Percentiles rank a stretch among this genome's conserved stretches.
Conservation (phyloP, 1,284 basidiomycete genomes). For the Cutaneotrichosporon mucoides region DNA sequence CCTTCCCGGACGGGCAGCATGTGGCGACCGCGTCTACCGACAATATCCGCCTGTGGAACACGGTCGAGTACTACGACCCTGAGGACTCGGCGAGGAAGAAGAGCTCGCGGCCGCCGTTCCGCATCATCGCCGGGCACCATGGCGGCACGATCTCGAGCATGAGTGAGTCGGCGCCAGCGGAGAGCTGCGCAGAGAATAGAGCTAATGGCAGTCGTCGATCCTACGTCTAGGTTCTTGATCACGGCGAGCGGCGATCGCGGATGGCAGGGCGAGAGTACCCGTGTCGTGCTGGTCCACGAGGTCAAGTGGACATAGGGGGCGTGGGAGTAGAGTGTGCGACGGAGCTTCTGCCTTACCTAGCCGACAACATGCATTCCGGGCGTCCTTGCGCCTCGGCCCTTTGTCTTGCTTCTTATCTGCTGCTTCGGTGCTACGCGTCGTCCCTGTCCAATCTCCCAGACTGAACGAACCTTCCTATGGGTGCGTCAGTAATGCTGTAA, state of each 20-base stretch:
- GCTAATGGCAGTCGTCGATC: slow-evolving; percentile 68
- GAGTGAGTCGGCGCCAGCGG: slow-evolving; percentile 55
- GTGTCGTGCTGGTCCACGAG: slow-evolving; percentile 84
- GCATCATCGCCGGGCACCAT: slow-evolving; percentile 94
- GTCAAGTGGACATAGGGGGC: slow-evolving; percentile 55
- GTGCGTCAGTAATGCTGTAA: too few relatives aligned
- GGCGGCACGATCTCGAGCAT: slow-evolving; percentile 88
- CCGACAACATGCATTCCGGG: too few relatives aligned
- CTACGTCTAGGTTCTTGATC: slow-evolving; percentile 76
- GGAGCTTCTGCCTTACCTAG: too few relatives aligned
- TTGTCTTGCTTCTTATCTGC: too few relatives aligned
- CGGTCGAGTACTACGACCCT: slow-evolving; percentile 65
- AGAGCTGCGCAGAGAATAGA: not conserved
- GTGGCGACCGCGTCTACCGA: slow-evolving; percentile 88
- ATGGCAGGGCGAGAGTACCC: slow-evolving; percentile 83
- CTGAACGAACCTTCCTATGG: too few relatives aligned
- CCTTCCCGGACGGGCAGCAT: slow-evolving; percentile 85
- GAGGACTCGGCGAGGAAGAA: slow-evolving; percentile 58
- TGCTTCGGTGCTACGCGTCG: too few relatives aligned
- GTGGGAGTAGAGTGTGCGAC: too few relatives aligned
- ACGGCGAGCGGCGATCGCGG: slow-evolving; percentile 91
- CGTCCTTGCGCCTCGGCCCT: too few relatives aligned
- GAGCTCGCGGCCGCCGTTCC: slow-evolving; percentile 64
- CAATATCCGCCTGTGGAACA: slow-evolving; percentile 93
- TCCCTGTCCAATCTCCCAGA: too few relatives aligned